phyloP scores from a whole-genome alignment of 2,329 filamentous ascomycete species.

The Cryphonectria radicalis region DNA sequence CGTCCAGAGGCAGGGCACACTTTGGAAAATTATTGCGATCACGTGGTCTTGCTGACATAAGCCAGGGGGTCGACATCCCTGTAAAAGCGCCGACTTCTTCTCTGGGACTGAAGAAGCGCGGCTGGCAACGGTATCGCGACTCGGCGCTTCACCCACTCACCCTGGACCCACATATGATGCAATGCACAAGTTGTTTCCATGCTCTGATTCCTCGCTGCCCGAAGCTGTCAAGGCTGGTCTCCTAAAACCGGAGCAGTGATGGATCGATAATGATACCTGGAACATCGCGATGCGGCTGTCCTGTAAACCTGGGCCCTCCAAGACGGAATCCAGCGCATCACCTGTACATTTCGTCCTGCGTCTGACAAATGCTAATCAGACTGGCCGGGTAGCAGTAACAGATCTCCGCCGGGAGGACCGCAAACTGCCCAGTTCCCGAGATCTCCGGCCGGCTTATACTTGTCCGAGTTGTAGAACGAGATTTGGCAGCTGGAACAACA shows the following conservation, averaged over 20 bases:
- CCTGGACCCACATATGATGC: constrained; percentile 26
- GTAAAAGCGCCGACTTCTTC: constrained; percentile 2
- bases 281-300: not conserved
- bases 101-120: constrained; percentile 4
- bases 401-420: not conserved
- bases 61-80: not conserved
- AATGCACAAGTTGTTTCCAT: constrained; percentile 12
- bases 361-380: not conserved
- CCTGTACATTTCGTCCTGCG: not conserved
- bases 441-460: not conserved
- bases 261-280: not conserved
- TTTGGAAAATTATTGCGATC: constrained; percentile 15
- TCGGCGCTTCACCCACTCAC: not conserved
- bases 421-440: constrained; percentile 12
- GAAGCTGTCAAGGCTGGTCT: constrained; percentile 18
- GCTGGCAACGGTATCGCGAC: constrained; percentile 16
- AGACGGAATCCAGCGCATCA: not conserved
- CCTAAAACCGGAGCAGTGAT: constrained; percentile 27
- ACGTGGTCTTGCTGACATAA: constrained; percentile 16
- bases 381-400: not conserved
- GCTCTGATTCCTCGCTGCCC: constrained; percentile 25
- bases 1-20: constrained; percentile 11
- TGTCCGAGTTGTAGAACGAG: constrained; percentile 9
- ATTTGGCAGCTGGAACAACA: not conserved
- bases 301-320: not conserved